Base-by-base conservation (phyloP, 371 early-diverging fungal species). In the Neoconidiobolus thromboides region DNA sequence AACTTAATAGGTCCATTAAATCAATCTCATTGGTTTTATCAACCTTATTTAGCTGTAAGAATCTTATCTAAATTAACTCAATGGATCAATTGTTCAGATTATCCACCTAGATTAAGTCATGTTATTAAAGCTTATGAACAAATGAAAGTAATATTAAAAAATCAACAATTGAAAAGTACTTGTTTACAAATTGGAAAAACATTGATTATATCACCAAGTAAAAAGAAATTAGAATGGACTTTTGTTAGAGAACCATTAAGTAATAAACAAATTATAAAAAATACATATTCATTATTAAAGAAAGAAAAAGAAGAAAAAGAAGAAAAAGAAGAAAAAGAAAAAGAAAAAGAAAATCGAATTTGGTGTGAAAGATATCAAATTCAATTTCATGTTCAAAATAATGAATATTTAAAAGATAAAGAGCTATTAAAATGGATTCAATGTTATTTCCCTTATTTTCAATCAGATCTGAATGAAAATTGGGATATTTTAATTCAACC, bases 11-110 rank as follows among this genome's bases (percentile, higher is more conserved):
- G 10, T 4, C 9, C 12, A 9, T 14, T 15, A 12, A 7, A 15
- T 3, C 26, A 44, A 42, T n/a, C 5, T 26, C 52, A 48, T 9
- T 64, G 64, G 64, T 39, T 61, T 2, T 9, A 14, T 26, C 7
- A 64, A n/a, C 38, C 26, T 37, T 46, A 56, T 47, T 37, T 64
- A 7, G 44, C 61, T 39, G 37, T 12, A 3, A 43, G 64, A 7
- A 43, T 64, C 7, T 37, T 64, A 2, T 38, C 55, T 2, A 36
- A 14, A 7, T 36, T 64, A 40, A 48, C 55, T 15, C 56, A 39
- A 48, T 64, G 56, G 57, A 41, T 61, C 43, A 36, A 12, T 9
- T 61, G 61, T 47, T 14, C 15, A 1, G 58, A 61, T 49, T 14
- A 55, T 1, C 9, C 61, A 4, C 58, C 58, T 15, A n/a, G 61